Base-by-base conservation (phyloP, 345 rosid genomes). In the Anacardium occidentale region DNA sequence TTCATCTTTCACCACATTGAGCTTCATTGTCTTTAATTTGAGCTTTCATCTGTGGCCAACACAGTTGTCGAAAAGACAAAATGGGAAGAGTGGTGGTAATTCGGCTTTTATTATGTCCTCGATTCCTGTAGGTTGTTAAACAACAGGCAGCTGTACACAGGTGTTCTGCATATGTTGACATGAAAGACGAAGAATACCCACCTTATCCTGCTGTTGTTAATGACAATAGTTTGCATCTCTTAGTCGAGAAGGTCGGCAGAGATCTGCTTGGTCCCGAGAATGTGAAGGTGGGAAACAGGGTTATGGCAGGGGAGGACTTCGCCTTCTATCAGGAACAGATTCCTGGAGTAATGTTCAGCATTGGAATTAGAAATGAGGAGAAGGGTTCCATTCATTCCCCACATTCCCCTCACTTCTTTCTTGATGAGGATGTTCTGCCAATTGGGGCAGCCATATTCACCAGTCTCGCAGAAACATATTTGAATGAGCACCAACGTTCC, bases 271-370 rank as follows among this genome's bases (percentile, higher is more conserved):
- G 96, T 64, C 79, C 86, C 0, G 85, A 85, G 79, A 88, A 85
- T 40, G 85, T 87, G 7, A 76, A 63, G 77, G 75, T 26, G 21
- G 84, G 76, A 26, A 8, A 57, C 11, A 91, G 83, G 74, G 66
- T 85, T 42, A 85, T 91, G 93, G 97, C 89, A 0, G 97, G 97
- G 3, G 97, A 91, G 81, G 97, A 91, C 77, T 94, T 94, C 65
- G 84, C 94, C 50, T 90, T 91, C 79, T 91, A 87, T 74, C 94
- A 88, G 80, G 85, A 91, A 73, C 10, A 22, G 77, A 84, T 91
- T 69, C 97, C 94, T 8, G 98, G 97, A 66, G 83, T 82, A 71
- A 83, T 84, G 87, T 67, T 90, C 11, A 37, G 80, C 78, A 82
- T 94, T 25, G 98, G 97, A 66, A 90, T 89, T 22, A 77, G 81